Base-by-base conservation (phyloP, 768 basidiomycete species). In the Psilocybe subaeruginosa region DNA sequence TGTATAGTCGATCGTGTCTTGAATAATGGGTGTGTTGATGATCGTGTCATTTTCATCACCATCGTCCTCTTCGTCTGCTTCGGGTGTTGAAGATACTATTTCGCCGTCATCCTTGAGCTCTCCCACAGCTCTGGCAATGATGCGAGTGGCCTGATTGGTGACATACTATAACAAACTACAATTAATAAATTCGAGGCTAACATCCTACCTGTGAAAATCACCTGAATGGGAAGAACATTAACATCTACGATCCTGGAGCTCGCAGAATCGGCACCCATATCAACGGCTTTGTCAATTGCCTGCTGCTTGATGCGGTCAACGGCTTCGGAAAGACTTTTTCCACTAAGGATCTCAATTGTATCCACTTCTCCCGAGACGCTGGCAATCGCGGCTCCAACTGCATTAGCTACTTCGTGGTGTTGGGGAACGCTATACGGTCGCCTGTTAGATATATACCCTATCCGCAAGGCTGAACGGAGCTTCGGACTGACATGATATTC, bases 71-170 rank as follows among this genome's bases (percentile, higher is more conserved):
- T 70, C 66, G n/a, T 58, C 70, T 11, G 59, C 62, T 2, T 57
- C 64, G 7, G 45, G 35, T 1, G 5, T 9, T 6, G 31, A 23
- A n/a, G 37, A 17, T 1, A 31, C 16, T 6, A 41, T n/a, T 31
- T 45, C 12, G 3, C 27, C 37, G 14, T 58, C 56, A 65, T 53
- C 56, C 16, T 56, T 63, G 3, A 81, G 76, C 53, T 88, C 85
- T 1, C 88, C 87, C 3, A 85, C 83, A 1, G 85, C 88, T 63
- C 83, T 81, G 62, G 87, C 85, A 62, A 85, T 83, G 66, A 89
- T 80, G 8, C 67, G 70, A 29, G 84, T 77, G 4, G 81, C 80
- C n/a, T 81, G 77, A 62, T 82, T 83, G 0, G 80, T 78, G 30
- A 83, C 79, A 67, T 83, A 83, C 77, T 81, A 53, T 14, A 4